Conservation (phyloP, 192 early-diverging fungal genomes). For the Chytriomyces hyalinus region DNA sequence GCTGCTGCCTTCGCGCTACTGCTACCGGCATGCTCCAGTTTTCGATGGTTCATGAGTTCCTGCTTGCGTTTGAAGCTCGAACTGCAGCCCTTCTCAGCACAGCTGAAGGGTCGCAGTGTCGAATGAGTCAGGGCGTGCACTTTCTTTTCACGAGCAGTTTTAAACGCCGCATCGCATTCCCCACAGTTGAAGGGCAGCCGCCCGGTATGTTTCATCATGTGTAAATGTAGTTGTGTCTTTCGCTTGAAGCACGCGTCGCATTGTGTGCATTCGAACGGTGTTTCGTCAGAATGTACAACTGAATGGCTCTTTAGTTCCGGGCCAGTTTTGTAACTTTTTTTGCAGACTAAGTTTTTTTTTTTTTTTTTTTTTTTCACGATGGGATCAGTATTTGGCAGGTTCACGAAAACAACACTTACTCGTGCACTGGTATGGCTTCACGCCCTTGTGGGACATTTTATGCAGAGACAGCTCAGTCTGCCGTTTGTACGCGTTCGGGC, state of each 20-base stretch:
- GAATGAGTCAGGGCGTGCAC: constrained; percentile 14
- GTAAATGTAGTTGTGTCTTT: constrained; percentile 18
- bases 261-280: constrained; percentile 3
- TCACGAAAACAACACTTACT: neutral
- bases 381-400: no score
- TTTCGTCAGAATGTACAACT: constrained; percentile 11
- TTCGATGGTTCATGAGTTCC: constrained; percentile 9
- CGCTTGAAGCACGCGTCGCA: constrained; percentile 14
- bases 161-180: neutral
- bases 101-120: neutral
- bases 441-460: neutral
- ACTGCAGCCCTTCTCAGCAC: neutral
- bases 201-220: constrained; percentile 26
- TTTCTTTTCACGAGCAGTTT: constrained; percentile 21
- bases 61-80: constrained; percentile 19
- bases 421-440: neutral
- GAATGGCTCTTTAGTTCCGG: constrained; percentile 13
- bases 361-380: no score
- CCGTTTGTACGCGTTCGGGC: neutral
- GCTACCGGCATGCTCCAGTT: neutral
- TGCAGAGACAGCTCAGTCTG: constrained; percentile 1
- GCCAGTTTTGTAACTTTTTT: neutral
- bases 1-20: neutral
- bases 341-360: neutral
- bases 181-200: constrained; percentile 1